Base-by-base conservation (phyloP, 345 rosid species). In the Ceriops decandra region DNA sequence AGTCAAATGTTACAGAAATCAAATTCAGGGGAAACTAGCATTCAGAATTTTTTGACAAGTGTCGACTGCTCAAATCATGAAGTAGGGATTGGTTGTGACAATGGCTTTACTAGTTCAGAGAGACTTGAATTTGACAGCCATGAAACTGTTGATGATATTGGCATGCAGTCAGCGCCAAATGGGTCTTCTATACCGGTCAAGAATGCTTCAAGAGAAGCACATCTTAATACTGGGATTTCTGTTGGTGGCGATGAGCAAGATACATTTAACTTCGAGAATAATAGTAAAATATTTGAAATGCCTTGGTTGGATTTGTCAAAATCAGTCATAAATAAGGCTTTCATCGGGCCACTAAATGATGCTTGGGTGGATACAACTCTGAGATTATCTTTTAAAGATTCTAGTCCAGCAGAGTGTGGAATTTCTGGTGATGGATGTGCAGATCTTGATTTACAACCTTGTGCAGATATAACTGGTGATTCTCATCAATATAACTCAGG, bases 291-390 rank as follows among this genome's bases (percentile, higher is more conserved):
- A 46, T 32, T 36, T 38, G 69, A 68, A 69, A 67, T 54, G 17
- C 63, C 69, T 76, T 68, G 72, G 64, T 71, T 82, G 60, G 82
- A 81, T 76, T 68, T 67, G 60, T 75, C 82, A 52, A 77, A 67
- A 59, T 72, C 82, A 69, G 71, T 62, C 68, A 57, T 69, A 49
- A 60, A 66, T 68, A 79, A 72, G 31, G 52, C 33, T 53, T 31
- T 38, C 65, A 17, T n/a, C 64, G 83, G 73, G 72, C 72, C 80
- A 75, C 70, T 56, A 60, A 75, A 71, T 79, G 73, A 72, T 31
- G 72, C 64, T 62, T 79, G 70, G 74, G 71, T 62, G 63, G 77
- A 83, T 67, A 63, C 80, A 21, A 73, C 78, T 68, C 71, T 81
- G 78, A 78, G 68, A 64, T 76, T 83, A 66, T 72, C 82, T 78